Base-by-base conservation (phyloP, 2,329 filamentous ascomycete species). In the Stachybotrys elegans region DNA sequence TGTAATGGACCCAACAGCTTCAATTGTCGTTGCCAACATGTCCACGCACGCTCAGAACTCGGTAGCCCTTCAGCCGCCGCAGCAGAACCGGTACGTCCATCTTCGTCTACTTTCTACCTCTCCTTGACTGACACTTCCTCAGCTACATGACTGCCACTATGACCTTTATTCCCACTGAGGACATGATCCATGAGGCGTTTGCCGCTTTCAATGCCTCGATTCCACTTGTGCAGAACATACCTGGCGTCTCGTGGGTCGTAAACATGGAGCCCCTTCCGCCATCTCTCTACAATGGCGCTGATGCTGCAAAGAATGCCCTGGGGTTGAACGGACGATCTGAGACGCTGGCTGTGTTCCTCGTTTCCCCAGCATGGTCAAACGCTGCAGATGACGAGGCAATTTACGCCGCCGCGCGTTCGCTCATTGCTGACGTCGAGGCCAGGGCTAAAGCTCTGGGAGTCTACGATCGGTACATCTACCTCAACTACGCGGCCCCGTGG, bases 401-500 rank as follows among this genome's bases (percentile, higher is more conserved):
- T 19, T 38, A 38, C 35, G 11, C 7, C 21, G 35, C 35, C 8
- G 35, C 35, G 7, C 35, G 35, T 6, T 21, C 35, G 21, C 35
- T 38, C 11, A 8, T 38, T 19, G 35, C 35, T 19, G 21, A 22
- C 17, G 17, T 38, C 35, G 35, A 38, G 35, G n/a, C 3, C n/a
- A 14, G 35, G 17, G 35, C 35, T 9, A 38, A 38, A 19, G 6
- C 9, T 13, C 21, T 38, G 21, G 35, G 35, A 13, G 35, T 21
- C 6, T 22, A 38, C 21, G 35, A 21, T 20, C 35, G 16, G 7
- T 38, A 21, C 35, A 38, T 38, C 7, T 38, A 38, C 35, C 17
- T 38, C 17, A 38, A 38, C 19, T 38, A 38, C 21, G 35, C 35
- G 35, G 35, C 35, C 16, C 35, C 35, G 11, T 38, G 35, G 35